A percentile compares a stretch with the other conserved stretches of the same genome.
Conservation (phyloP, 768 basidiomycete genomes). For the Pulveroboletus sp. region DNA sequence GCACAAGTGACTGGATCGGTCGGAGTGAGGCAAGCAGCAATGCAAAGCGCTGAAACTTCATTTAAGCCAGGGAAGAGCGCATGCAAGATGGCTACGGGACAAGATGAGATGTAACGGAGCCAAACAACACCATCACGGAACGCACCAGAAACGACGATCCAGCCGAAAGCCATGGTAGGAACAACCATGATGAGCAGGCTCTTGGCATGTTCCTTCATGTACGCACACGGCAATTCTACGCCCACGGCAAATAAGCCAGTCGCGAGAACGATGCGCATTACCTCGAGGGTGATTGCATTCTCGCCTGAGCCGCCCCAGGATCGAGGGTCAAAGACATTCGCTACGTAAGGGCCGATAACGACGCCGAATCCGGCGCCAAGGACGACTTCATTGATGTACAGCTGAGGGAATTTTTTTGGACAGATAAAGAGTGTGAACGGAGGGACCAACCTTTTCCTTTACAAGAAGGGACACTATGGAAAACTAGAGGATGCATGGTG, state of each 20-base stretch:
- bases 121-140: neutral
- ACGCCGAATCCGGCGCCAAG: constrained; percentile 70
- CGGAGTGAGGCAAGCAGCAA: constrained; percentile 87
- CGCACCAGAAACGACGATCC: constrained; percentile 72
- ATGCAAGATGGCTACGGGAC: constrained; percentile 55
- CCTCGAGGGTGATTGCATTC: constrained; percentile 73
- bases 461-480: constrained; percentile 79
- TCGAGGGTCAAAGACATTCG: constrained; percentile 71
- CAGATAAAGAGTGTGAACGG: neutral
- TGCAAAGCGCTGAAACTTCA: constrained; percentile 74
- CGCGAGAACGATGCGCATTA: constrained; percentile 85
- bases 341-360: constrained; percentile 67
- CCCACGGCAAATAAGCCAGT: constrained; percentile 94
- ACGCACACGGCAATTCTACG: constrained; percentile 83
- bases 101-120: neutral
- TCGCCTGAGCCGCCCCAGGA: constrained; percentile 60
- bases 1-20: constrained; percentile 95
- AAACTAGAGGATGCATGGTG: constrained; percentile 46
- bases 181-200: constrained; percentile 68
- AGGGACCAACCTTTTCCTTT: constrained; percentile 66
- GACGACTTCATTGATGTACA: constrained; percentile 92
- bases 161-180: constrained; percentile 81
- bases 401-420: constrained; percentile 30
- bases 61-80: constrained; percentile 67
- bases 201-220: constrained; percentile 76